Percentiles rank a stretch among this genome's conserved stretches.
These are phyloP conservation scores for Phanerodontia chrysosporium DNA, from an alignment of 768 basidiomycete genomes.

Conservation along the genomic window DNA sequence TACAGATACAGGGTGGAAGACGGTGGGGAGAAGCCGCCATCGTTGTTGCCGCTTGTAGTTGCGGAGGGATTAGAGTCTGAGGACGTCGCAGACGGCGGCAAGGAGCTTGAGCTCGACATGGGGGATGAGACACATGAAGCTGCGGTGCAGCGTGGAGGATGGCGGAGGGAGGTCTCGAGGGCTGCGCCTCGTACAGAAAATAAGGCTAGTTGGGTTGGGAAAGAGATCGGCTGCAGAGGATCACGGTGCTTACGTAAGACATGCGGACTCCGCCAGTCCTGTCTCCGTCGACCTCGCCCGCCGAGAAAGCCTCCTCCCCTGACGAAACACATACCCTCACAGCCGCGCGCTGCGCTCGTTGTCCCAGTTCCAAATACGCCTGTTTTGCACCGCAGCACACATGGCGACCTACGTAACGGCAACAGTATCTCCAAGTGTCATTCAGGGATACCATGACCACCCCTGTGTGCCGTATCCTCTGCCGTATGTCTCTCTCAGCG, in stretches of 20 bases:
- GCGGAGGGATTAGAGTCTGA: background rate
- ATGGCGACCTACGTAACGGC: too few species aligned
- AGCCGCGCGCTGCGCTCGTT: too few species aligned
- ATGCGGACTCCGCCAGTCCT: background rate
- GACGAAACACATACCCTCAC: too few species aligned
- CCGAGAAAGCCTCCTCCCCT: background rate
- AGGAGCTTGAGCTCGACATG: conserved; percentile 12
- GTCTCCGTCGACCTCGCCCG: background rate
- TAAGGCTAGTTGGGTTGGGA: background rate
- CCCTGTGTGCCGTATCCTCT: too few species aligned
- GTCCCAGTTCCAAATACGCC: too few species aligned
- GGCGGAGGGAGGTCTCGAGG: background rate
- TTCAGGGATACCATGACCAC: too few species aligned
- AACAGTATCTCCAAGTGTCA: too few species aligned
- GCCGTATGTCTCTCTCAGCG: too few species aligned
- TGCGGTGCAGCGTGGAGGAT: background rate
- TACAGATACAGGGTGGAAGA: conserved; percentile 14
- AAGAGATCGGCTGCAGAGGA: background rate
- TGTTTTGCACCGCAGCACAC: too few species aligned
- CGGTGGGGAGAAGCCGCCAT: conserved; percentile 6
- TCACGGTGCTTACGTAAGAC: background rate
- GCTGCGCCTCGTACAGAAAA: background rate
- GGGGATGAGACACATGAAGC: conserved; percentile 3
- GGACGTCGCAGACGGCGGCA: conserved; percentile 3
- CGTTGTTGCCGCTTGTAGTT: background rate